Conservation (phyloP, 208 protist genomes). For the Acanthamoeba culbertsoni region DNA sequence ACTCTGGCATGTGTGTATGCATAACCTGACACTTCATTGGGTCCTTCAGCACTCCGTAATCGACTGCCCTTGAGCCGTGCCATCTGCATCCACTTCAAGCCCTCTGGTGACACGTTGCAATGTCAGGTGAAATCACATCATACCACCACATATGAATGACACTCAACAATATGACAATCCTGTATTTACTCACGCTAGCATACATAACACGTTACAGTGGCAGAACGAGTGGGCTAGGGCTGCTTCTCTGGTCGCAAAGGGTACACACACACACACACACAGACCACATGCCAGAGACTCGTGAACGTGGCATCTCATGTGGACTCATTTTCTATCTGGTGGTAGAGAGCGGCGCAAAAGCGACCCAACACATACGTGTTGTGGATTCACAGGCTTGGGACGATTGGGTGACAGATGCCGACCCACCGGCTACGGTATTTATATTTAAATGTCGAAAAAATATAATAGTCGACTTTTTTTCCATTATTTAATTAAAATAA, state of each 20-base stretch:
- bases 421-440: not conserved
- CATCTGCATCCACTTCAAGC: not conserved
- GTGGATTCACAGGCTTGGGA: not conserved
- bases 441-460: too few relatives aligned
- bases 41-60: not conserved
- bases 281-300: not conserved
- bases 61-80: not conserved
- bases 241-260: not conserved
- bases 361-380: not conserved
- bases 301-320: not conserved
- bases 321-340: not conserved
- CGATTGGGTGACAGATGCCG: not conserved
- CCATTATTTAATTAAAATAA: too few relatives aligned
- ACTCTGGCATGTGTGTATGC: not conserved
- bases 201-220: not conserved
- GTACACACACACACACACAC: not conserved
- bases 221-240: conserved; percentile 2
- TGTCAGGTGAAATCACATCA: not conserved
- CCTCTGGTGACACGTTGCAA: not conserved
- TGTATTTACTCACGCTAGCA: not conserved
- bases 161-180: not conserved
- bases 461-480: too few relatives aligned
- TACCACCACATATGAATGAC: not conserved
- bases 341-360: not conserved
- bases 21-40: not conserved